Evolutionary conservation across 805 yeast genomes (phyloP).

Genomic region (Hanseniaspora vineae): DNA sequence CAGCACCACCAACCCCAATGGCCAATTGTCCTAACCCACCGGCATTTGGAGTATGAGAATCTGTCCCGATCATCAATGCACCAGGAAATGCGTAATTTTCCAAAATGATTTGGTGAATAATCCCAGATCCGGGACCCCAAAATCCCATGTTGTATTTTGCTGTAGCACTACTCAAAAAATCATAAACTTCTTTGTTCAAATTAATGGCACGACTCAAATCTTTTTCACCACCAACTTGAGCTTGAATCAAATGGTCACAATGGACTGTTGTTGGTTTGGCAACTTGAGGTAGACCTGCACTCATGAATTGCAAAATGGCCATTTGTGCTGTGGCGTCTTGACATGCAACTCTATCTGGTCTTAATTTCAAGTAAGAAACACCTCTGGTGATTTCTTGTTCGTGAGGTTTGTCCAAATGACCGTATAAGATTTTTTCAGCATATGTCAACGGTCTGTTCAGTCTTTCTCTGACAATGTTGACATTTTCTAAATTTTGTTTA

Average conservation of each 20-base stretch:
- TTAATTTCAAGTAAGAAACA: conserved; percentile 77
- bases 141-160: conserved; percentile 94
- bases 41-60: conserved; percentile 95
- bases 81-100: conserved; percentile 98
- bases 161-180: conserved; percentile 79
- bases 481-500: conserved; percentile 80
- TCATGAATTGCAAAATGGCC: conserved; percentile 95
- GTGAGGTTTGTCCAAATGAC: conserved; percentile 89
- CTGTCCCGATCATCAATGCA: conserved; percentile 91
- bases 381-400: conserved; percentile 81
- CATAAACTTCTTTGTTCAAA: conserved; percentile 87
- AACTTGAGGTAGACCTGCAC: conserved; percentile 82
- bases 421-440: conserved; percentile 91
- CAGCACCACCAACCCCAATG: conserved; percentile 99
- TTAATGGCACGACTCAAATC: conserved; percentile 81
- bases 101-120: conserved; percentile 89
- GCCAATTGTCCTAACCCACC: conserved; percentile 98
- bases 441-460: conserved; percentile 81
- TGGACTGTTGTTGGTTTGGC: conserved; percentile 95
- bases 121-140: conserved; percentile 99
- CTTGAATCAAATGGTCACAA: conserved; percentile 96
- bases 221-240: conserved; percentile 77
- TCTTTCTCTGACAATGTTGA: conserved; percentile 71
- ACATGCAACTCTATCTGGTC: conserved; percentile 98
- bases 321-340: conserved; percentile 99